Percentiles rank a stretch among this genome's conserved stretches.
Evolutionary conservation across 257 asterid species (phyloP).

Genomic region (Avicennia marina): DNA sequence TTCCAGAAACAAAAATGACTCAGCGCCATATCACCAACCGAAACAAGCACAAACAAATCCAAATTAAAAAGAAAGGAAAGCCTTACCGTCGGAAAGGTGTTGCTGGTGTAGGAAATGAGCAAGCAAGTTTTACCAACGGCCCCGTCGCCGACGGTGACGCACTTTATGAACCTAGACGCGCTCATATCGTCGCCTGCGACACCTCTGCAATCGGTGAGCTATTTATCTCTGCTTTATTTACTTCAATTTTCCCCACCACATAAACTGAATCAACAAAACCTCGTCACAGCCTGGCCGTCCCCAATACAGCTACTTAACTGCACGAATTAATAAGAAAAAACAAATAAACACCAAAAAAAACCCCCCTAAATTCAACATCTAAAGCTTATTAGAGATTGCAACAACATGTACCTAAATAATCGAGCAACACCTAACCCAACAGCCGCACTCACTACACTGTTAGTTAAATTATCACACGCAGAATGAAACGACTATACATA

Average conservation of each 20-base stretch:
- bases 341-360: constrained; percentile 4
- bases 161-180: constrained; percentile 72
- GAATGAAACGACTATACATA: no score
- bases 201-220: constrained; percentile 18
- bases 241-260: not conserved
- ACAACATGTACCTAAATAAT: constrained; percentile 30
- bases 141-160: constrained; percentile 84
- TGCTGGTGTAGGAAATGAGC: constrained; percentile 83
- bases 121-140: constrained; percentile 85
- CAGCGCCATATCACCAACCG: not conserved
- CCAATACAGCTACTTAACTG: constrained; percentile 26
- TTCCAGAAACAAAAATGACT: not conserved
- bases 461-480: no score
- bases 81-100: constrained; percentile 67
- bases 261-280: constrained; percentile 8
- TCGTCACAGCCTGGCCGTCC: not conserved
- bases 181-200: constrained; percentile 56
- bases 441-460: constrained; percentile 21
- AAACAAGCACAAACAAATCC: not conserved
- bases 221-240: constrained; percentile 9
- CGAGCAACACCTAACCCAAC: constrained; percentile 37
- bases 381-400: constrained; percentile 4
- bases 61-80: not conserved
- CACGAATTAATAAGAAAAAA: constrained; percentile 16
- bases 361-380: constrained; percentile 18